Evolutionary conservation across 352 stramenopile species (phyloP).

Genomic region (Phytophthora quininea): DNA sequence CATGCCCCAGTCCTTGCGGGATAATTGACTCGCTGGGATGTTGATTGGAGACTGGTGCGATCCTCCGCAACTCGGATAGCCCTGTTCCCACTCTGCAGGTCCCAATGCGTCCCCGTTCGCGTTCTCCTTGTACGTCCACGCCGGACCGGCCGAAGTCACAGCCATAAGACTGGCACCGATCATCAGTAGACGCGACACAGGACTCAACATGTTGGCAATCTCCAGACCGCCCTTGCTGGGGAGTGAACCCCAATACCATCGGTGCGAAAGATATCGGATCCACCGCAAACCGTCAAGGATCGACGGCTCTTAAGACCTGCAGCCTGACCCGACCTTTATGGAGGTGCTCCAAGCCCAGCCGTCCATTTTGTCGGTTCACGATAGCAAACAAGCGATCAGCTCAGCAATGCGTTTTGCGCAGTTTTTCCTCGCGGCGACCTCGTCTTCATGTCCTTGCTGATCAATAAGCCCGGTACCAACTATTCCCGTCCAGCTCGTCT

Average conservation of each 20-base stretch:
- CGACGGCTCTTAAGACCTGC: slow-evolving; percentile 15
- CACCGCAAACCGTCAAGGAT: background rate
- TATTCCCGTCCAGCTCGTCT: too few species aligned
- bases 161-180: slow-evolving; percentile 23
- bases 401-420: too few species aligned
- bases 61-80: slow-evolving; percentile 40
- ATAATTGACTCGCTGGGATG: slow-evolving; percentile 36
- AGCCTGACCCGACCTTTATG: slow-evolving; percentile 13
- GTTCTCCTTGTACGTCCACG: slow-evolving; percentile 63
- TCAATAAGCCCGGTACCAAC: too few species aligned
- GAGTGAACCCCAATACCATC: too few species aligned
- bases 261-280: background rate
- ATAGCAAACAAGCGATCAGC: too few species aligned
- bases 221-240: too few species aligned
- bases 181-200: slow-evolving; percentile 27
- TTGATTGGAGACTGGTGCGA: slow-evolving; percentile 63
- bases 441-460: too few species aligned
- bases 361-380: slow-evolving; percentile 12
- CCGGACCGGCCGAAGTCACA: slow-evolving; percentile 19
- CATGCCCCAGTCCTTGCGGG: slow-evolving; percentile 50
- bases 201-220: slow-evolving; percentile 30
- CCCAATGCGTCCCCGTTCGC: slow-evolving; percentile 36
- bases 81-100: slow-evolving; percentile 50
- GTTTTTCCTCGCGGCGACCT: too few species aligned
- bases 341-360: slow-evolving; percentile 16